Percentiles rank a stretch among this genome's conserved stretches.
Evolutionary conservation across 768 basidiomycete genomes (phyloP).

Genomic region (Leccinum rimulosum): DNA sequence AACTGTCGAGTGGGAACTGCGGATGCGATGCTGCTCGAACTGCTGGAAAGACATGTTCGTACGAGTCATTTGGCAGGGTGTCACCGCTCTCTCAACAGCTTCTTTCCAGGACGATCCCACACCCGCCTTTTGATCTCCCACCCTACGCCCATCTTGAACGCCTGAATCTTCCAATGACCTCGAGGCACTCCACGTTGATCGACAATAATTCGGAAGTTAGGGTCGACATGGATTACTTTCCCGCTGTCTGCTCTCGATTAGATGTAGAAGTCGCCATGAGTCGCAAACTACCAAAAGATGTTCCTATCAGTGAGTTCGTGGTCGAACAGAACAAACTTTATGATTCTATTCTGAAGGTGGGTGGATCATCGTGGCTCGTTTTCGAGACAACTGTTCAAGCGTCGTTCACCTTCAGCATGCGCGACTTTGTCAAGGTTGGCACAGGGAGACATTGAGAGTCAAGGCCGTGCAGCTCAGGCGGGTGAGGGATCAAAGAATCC

Average conservation of each 20-base stretch:
- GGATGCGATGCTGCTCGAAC: conserved; percentile 7
- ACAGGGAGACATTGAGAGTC: background rate
- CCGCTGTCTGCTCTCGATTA: background rate
- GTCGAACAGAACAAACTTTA: background rate
- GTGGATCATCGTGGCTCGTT: background rate
- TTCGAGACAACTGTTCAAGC: background rate
- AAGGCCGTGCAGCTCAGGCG: background rate
- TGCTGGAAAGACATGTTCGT: conserved; percentile 13
- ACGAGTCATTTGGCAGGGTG: background rate
- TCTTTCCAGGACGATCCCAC: conserved; percentile 3
- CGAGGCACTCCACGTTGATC: background rate
- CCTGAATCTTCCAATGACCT: background rate
- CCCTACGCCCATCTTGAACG: background rate
- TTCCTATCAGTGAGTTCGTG: background rate
- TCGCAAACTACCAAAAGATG: background rate
- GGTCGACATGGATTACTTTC: accelerated
- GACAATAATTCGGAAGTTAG: background rate
- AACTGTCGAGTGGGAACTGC: conserved; percentile 11
- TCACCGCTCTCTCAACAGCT: background rate
- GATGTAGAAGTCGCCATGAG: background rate
- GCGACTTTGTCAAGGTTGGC: conserved; percentile 1
- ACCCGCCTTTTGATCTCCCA: too few relatives aligned
- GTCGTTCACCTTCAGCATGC: conserved; percentile 6
- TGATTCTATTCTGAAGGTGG: background rate
- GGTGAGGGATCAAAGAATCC: conserved; percentile 2